Base-by-base conservation (phyloP, 768 basidiomycete species). In the Leccinum fibrillosum region DNA sequence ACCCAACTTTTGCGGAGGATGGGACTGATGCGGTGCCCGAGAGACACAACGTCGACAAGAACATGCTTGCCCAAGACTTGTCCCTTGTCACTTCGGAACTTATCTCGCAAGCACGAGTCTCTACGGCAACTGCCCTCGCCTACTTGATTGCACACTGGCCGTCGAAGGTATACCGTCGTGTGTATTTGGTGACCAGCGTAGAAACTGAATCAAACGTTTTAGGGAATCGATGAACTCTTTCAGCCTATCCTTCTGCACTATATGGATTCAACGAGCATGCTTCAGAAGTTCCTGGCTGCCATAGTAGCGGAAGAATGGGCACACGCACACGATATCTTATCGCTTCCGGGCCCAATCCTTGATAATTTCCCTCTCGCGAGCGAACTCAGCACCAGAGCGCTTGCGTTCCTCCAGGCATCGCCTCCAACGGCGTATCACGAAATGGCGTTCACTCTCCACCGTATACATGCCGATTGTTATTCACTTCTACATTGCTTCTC, bases 271-370 rank as follows among this genome's bases (percentile, higher is more conserved):
- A 83, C 88, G 6, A 94, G 92, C 67, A 95, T 95, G 82, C 80
- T 98, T 15, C 95, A 97, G 68, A 90, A 90, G 62, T 86, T 94
- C 69, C 73, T 98, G 45, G 77, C 88, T n/a, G 88, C 92, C 17
- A 82, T 91, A 51, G 80, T 98, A 57, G 76, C 94, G 1, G 92
- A 96, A 72, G 93, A 98, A 76, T 98, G 95, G 97, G 92, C 94
- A 5, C 75, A 75, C 9, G 78, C 82, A 47, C 80, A 83, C 61
- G 80, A 81, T 21, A 58, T 49, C 21, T 69, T 68, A 12, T 62
- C 74, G 0, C 58, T 74, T 7, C 58, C 74, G 12, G 58, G 66
- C 1, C 74, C 81, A 44, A 77, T 90, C 49, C 77, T 84, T 21
- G 81, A 88, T 51, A 68, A 66, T 32, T 86, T 85, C 12, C 69